A percentile compares a stretch with the other conserved stretches of the same genome.
These are phyloP conservation scores for Trichophaea hybrida DNA, from an alignment of 2,329 filamentous ascomycete species.

Conservation along the genomic window DNA sequence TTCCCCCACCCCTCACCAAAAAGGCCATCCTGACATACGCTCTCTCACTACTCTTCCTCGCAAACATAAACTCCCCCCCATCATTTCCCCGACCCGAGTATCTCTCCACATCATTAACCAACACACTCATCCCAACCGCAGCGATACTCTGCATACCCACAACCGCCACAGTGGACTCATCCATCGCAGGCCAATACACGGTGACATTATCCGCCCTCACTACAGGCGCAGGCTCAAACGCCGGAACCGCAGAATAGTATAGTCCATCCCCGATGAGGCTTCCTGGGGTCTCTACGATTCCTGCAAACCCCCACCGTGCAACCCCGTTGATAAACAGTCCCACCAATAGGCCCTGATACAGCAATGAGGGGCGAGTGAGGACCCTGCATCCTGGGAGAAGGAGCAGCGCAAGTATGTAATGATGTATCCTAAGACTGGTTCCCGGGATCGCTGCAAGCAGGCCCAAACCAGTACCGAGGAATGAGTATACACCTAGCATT, in stretches of 20 bases:
- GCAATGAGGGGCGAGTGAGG: conserved; percentile 67
- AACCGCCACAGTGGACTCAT: conserved; percentile 39
- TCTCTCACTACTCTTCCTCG: conserved; percentile 56
- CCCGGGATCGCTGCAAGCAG: conserved; percentile 79
- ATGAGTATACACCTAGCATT: conserved; percentile 77
- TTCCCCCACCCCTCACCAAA: neutral
- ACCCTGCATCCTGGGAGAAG: conserved; percentile 67
- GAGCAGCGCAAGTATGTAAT: conserved; percentile 80
- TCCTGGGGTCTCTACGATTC: conserved; percentile 66
- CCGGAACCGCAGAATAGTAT: conserved; percentile 47
- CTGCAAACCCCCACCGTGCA: conserved; percentile 84
- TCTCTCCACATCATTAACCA: conserved; percentile 76
- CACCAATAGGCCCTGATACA: conserved; percentile 80
- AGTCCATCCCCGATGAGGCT: conserved; percentile 55
- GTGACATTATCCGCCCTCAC: conserved; percentile 42
- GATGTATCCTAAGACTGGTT: conserved; percentile 76
- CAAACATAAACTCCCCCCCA: conserved; percentile 70
- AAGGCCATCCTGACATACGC: conserved; percentile 18
- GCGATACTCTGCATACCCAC: conserved; percentile 34
- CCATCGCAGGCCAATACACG: conserved; percentile 40
- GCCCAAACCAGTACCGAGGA: conserved; percentile 83
- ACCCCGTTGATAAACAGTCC: conserved; percentile 90
- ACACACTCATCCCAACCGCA: conserved; percentile 57
- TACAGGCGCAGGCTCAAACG: conserved; percentile 38
- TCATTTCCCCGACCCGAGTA: conserved; percentile 41